A percentile compares a stretch with the other conserved stretches of the same genome.
Evolutionary conservation across 768 basidiomycete species (phyloP).

Genomic region (Boletus subparvulus): DNA sequence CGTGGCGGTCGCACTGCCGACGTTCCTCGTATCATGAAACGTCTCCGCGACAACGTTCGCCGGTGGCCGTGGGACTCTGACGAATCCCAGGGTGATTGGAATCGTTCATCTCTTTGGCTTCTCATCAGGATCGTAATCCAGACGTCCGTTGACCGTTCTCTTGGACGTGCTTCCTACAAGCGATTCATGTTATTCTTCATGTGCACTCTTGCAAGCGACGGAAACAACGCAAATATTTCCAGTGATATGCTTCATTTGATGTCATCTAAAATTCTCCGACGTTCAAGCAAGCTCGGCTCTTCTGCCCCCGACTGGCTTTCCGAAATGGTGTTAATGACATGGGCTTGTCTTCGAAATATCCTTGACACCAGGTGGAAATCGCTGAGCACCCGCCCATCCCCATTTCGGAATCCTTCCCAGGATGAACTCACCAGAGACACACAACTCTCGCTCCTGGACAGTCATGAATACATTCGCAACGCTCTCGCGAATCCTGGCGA

Average conservation of each 20-base stretch:
- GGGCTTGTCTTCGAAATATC: background rate
- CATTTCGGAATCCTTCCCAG: background rate
- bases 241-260: conserved; percentile 28
- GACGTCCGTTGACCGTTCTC: conserved; percentile 11
- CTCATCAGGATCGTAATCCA: conserved; percentile 32
- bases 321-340: background rate
- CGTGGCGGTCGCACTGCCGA: background rate
- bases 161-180: conserved; percentile 39
- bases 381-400: background rate
- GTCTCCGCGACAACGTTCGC: conserved; percentile 24
- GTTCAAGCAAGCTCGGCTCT: conserved; percentile 13
- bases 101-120: conserved; percentile 36
- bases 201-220: conserved; percentile 22
- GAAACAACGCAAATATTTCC: conserved; percentile 6
- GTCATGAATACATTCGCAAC: background rate
- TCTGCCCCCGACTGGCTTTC: background rate
- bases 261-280: conserved; percentile 19
- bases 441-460: background rate
- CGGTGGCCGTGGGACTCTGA: no score
- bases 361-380: background rate
- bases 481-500: background rate
- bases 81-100: conserved; percentile 9
- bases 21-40: conserved; percentile 24
- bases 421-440: background rate
- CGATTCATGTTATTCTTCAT: conserved; percentile 45